Evolutionary conservation across 306 rosid genomes (phyloP).

Genomic region (Inga leiocalycina): DNA sequence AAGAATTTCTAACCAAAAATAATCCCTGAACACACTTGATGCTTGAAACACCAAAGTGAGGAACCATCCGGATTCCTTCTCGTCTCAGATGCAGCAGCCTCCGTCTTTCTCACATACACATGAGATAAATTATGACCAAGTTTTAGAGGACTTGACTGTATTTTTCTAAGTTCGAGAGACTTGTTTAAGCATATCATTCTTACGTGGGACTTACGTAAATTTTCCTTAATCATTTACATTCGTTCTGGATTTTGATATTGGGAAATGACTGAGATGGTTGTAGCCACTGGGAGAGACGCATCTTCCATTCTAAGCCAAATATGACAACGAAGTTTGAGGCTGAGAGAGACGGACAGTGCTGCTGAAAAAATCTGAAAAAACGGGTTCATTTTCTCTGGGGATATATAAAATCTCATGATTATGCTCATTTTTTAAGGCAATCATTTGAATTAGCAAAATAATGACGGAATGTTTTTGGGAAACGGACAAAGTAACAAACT

Average conservation of each 20-base stretch:
- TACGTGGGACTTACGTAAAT: neutral
- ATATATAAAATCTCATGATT: neutral
- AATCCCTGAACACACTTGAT: neutral
- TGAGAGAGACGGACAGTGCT: neutral
- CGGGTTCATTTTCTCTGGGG: neutral
- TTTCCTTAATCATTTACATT: neutral
- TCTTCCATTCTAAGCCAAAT: slow-evolving; percentile 7
- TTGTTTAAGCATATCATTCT: no score
- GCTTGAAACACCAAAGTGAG: neutral
- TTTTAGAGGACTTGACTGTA: no score
- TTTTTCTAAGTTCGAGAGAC: no score
- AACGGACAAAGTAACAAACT: slow-evolving; percentile 10
- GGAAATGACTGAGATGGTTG: slow-evolving; percentile 2
- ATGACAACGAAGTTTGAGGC: neutral
- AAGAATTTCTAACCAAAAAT: no score
- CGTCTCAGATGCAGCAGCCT: no score
- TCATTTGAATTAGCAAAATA: slow-evolving; percentile 15
- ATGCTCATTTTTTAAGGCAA: slow-evolving; percentile 11
- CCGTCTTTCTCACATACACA: no score
- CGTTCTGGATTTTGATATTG: neutral
- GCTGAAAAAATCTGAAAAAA: neutral
- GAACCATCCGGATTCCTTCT: no score
- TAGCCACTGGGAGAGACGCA: neutral
- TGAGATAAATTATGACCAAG: neutral
- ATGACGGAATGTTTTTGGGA: slow-evolving; percentile 20